Conservation (phyloP, 73 alveolate genomes). For the Tetrahymena elliotti region DNA sequence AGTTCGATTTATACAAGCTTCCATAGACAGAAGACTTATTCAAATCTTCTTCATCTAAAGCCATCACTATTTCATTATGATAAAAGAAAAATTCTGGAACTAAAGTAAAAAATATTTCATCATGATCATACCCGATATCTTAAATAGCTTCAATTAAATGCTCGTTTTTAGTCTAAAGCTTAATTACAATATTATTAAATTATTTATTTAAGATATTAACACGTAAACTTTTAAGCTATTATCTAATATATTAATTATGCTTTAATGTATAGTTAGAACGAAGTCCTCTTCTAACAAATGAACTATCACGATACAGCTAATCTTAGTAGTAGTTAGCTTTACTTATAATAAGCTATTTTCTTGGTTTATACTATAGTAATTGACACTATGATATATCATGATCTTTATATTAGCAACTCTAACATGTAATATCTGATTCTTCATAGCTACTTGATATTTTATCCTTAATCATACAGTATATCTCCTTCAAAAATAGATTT, state of each 20-base stretch:
- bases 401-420: neutral
- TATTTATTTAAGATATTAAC: neutral
- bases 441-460: neutral
- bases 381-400: neutral
- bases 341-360: neutral
- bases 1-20: neutral
- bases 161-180: neutral
- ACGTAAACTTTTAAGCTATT: neutral
- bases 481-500: neutral
- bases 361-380: neutral
- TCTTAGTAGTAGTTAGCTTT: neutral
- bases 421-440: neutral
- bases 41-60: neutral
- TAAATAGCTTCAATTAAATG: neutral
- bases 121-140: neutral
- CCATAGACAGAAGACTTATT: neutral
- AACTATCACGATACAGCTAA: neutral
- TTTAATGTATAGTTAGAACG: neutral
- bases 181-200: neutral
- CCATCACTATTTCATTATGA: neutral
- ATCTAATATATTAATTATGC: neutral
- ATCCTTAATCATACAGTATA: neutral
- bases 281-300: neutral
- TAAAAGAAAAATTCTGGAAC: neutral
- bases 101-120: neutral